Base-by-base conservation (phyloP, 768 basidiomycete genomes). In the Boletus reticulatus region DNA sequence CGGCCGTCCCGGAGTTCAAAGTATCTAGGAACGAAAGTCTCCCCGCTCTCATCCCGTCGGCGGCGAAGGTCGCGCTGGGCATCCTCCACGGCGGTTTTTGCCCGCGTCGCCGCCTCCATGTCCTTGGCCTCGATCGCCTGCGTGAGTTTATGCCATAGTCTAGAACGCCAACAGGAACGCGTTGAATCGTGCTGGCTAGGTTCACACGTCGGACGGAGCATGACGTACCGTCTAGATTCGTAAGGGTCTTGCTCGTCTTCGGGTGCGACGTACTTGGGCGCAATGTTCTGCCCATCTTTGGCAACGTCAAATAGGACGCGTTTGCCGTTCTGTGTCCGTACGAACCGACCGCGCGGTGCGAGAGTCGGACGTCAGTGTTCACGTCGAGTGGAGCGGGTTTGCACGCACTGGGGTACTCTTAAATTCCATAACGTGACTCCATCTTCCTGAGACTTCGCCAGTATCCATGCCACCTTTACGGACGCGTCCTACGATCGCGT, bases 81-180 rank as follows among this genome's bases (percentile, higher is more conserved):
- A 60, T 96, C 94, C 75, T 99, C 97, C 1, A 99, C 91, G 13
- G 80, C 79, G 3, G 84, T 83, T 78, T 99, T 99, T 46, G 93
- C 92, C 27, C 82, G 82, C 5, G 94, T 97, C 22, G 97, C 97
- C 12, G 84, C 87, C 62, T 95, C 92, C 93, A 98, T 96, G 70
- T 99, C 94, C 66, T 88, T 92, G 32, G 77, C 78, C 31, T 79
- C 69, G 72, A 99, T 98, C 19, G 96, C 97, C 17, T 79, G 75
- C 24, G 97, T 98, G 42, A 99, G 75, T 44, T 84, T 78, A 38
- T 76, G 66, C 97, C 97, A 99, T 50, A 98, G 73, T 62, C 52
- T 59, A 50, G 2, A 13, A 36, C 11, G 14, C 13, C 12, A 14
- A 14, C 29, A 14, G 34, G 34, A 36, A 36, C 13, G 34, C 13